phyloP scores from a whole-genome alignment of 306 rosid genomes.

The Alnus rubra region DNA sequence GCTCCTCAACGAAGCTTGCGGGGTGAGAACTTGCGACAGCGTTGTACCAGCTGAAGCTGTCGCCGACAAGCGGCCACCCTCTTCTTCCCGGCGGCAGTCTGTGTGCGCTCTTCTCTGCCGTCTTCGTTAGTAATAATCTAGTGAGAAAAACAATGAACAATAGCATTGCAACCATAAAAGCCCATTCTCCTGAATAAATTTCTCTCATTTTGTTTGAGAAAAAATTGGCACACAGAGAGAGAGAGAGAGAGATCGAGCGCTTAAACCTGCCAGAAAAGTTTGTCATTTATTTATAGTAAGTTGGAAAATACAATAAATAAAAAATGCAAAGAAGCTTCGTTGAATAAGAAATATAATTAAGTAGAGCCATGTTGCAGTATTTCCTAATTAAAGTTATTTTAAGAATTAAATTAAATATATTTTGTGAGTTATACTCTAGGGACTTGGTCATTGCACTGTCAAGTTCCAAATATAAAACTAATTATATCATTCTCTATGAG shows the following conservation, averaged over 20 bases:
- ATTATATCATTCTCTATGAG: background rate
- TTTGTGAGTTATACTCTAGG: background rate
- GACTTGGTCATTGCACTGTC: background rate
- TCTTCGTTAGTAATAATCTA: slow-evolving; percentile 28
- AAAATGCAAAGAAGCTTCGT: slow-evolving; percentile 17
- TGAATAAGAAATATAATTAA: slow-evolving; percentile 15
- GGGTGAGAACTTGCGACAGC: slow-evolving; percentile 95
- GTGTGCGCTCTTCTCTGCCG: slow-evolving; percentile 19
- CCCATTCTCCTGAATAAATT: slow-evolving; percentile 42
- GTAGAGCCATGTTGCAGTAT: slow-evolving; percentile 20
- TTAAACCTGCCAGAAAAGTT: slow-evolving; percentile 30
- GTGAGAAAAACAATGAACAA: slow-evolving; percentile 36
- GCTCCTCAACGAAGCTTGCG: slow-evolving; percentile 74
- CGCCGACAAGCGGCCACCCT: slow-evolving; percentile 92
- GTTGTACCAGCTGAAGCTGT: slow-evolving; percentile 84
- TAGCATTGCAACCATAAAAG: slow-evolving; percentile 31
- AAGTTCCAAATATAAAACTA: background rate
- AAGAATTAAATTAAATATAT: background rate
- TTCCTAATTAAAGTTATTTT: slow-evolving; percentile 16
- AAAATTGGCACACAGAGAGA: slow-evolving; percentile 2
- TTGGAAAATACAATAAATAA: background rate
- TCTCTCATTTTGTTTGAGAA: slow-evolving; percentile 48
- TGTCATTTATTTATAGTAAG: slow-evolving; percentile 3
- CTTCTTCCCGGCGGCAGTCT: slow-evolving; percentile 84
- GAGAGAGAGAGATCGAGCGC: background rate